Base-by-base conservation (phyloP, 2,329 filamentous ascomycete genomes). In the Meredithiella fracta region DNA sequence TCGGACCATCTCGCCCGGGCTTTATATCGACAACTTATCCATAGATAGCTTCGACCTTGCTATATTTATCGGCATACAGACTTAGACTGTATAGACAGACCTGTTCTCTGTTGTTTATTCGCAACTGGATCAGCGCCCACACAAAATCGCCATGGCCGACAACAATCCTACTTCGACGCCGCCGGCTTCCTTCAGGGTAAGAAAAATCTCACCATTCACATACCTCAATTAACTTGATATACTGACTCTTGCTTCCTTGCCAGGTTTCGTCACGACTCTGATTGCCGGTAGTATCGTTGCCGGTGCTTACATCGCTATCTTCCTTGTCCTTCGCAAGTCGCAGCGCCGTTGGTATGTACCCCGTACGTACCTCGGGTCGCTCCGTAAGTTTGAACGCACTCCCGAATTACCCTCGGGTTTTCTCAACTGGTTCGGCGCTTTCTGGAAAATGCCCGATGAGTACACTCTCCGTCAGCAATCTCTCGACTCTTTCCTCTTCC, bases 401-500 rank as follows among this genome's bases (percentile, higher is more conserved):
- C 78, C 78, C 15, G 63, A 69, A 1, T 70, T 80, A 0, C 75
- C 79, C 14, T 73, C 63, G 26, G 80, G 80, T 56, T 60, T 78
- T 2, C 71, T 82, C 60, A 77, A 79, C 62, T 85, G 82, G 82
- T 66, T 85, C 54, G 67, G 67, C n/a, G 67, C 72, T 26, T 82
- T 85, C 69, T 80, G 77, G 70, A 76, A 74, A 63, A 73, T 79
- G 57, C 75, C 75, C 3, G 88, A 94, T 66, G 78, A 80, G 54
- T 87, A 86, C 64, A 80, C 86, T 34, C 77, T 94, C 26, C 84
- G 89, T 63, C 86, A 92, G 68, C 85, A 89, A 67, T 90, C 86
- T 1, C 77, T 95, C 62, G 89, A 95, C 68, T 83, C 84, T 11
- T 94, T 89, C 65, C 77, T 94, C 29, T 85, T 90, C 66, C 75